Percentiles rank a stretch among this genome's conserved stretches.
Conservation (phyloP, 345 rosid genomes). For the Excoecaria cochinchinensis region DNA sequence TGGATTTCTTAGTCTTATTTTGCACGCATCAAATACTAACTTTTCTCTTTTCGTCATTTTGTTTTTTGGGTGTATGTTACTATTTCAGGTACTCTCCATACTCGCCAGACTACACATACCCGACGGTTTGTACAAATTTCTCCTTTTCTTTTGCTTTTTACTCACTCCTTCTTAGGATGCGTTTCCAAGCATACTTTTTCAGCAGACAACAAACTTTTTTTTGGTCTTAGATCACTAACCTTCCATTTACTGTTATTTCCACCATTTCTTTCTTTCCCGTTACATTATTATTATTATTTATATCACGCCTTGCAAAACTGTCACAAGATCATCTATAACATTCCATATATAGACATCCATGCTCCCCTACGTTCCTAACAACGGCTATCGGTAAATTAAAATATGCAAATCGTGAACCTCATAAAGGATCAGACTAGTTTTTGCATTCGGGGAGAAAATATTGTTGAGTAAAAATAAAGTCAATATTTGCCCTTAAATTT, state of each 20-base stretch:
- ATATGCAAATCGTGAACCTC: too few relatives aligned
- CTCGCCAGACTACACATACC: slow-evolving; percentile 86
- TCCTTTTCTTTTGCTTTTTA: slow-evolving; percentile 8
- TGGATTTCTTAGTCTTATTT: slow-evolving; percentile 21
- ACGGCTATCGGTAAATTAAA: too few relatives aligned
- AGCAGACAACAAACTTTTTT: neutral
- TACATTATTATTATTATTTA: too few relatives aligned
- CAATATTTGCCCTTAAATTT: too few relatives aligned
- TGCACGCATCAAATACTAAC: neutral
- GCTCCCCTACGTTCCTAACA: too few relatives aligned
- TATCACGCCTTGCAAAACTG: neutral
- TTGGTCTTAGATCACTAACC: neutral
- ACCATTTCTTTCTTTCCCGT: neutral
- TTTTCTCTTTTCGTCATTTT: neutral
- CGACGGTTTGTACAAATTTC: slow-evolving; percentile 60
- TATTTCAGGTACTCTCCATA: slow-evolving; percentile 79
- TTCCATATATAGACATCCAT: too few relatives aligned
- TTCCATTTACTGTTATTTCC: neutral
- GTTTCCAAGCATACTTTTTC: slow-evolving; percentile 18
- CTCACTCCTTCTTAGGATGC: slow-evolving; percentile 18
- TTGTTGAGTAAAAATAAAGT: too few relatives aligned
- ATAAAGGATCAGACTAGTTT: too few relatives aligned
- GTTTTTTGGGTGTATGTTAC: neutral
- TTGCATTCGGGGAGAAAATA: too few relatives aligned
- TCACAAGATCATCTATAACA: neutral